Conservation (phyloP, 129 eudicot species). For the Erigeron canadensis region DNA sequence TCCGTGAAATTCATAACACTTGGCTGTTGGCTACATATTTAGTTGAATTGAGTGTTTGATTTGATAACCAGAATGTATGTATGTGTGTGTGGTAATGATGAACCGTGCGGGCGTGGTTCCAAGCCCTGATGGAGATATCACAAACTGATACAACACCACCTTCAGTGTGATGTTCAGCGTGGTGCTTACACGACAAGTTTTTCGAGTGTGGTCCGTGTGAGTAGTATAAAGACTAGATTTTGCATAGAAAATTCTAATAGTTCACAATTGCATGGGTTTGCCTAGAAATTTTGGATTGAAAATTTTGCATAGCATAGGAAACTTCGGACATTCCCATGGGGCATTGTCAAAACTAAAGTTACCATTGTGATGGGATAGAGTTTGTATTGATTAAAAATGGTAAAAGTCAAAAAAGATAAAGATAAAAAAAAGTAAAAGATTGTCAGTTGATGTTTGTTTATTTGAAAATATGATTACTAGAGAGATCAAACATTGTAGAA, state of each 20-base stretch:
- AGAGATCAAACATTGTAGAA: constrained; percentile 11
- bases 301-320: not conserved
- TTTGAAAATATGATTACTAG: not conserved
- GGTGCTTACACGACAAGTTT: too few relatives aligned
- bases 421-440: constrained; percentile 1
- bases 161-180: too few relatives aligned
- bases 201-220: too few relatives aligned
- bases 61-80: not conserved
- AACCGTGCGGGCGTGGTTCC: too few relatives aligned
- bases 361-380: constrained; percentile 12
- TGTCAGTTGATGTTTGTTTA: not conserved
- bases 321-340: not conserved
- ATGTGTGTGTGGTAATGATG: not conserved
- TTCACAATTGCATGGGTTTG: not conserved
- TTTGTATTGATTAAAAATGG: not conserved
- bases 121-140: too few relatives aligned
- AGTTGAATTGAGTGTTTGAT: not conserved
- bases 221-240: too few relatives aligned
- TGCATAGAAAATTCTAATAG: too few relatives aligned
- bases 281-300: not conserved
- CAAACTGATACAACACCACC: too few relatives aligned
- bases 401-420: constrained; percentile 3
- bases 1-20: not conserved
- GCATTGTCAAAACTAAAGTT: not conserved
- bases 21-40: not conserved